Base-by-base conservation (phyloP, 805 yeast species). In the Saccharomycopsis fermentans region DNA sequence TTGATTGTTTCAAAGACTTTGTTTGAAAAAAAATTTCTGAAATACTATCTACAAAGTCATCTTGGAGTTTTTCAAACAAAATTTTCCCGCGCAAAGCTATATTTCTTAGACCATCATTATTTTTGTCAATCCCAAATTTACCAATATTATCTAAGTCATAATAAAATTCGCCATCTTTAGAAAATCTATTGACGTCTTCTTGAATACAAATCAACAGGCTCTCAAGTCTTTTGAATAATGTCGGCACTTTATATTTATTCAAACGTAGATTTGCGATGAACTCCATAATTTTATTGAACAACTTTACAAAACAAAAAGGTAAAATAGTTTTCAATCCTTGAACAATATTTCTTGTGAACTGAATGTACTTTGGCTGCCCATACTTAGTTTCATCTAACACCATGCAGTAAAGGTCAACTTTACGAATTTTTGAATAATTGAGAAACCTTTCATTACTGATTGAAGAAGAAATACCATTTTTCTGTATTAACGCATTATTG, bases 91-190 rank as follows among this genome's bases (percentile, higher is more conserved):
- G 37, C 16, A 59, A 16, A 4, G 55, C 12, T 16, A 59, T 26
- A 14, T 54, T 35, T 43, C 51, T 56, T 6, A 59, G 40, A 2
- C 62, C 59, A 53, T 59, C 62, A 34, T 32, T 36, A 24, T 52
- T 51, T 26, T 11, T 39, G 8, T 29, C n/a, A 43, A n/a, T 17
- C 2, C 6, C 24, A 39, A 2, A 9, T 21, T 21, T n/a, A 36
- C 11, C 6, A 4, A 19, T 4, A 29, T n/a, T 14, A 37, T 29
- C 55, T 52, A 37, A 17, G 12, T 32, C 14, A 36, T 32, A 58
- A 19, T 55, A 54, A 11, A n/a, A n/a, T 32, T 54, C 57, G n/a
- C 57, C 60, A 32, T 40, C 19, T 34, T 47, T 21, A 34, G 12
- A 32, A 36, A 32, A 27, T 4, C 29, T 12, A 11, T n/a, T 8